Base-by-base conservation (phyloP, 2,329 filamentous ascomycete genomes). In the Didymellaceae sp. region DNA sequence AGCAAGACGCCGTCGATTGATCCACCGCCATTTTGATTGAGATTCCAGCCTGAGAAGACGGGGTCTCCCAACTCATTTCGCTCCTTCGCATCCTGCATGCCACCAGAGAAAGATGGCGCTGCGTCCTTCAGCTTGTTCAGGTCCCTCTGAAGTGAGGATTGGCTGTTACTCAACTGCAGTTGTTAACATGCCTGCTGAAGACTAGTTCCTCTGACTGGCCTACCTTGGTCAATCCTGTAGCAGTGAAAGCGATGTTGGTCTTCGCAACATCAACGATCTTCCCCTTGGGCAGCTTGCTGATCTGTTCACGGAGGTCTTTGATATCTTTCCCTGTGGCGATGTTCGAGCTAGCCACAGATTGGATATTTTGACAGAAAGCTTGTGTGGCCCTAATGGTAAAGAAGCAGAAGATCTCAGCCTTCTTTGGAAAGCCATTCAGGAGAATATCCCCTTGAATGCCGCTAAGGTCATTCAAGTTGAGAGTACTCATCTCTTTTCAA, bases 181-280 rank as follows among this genome's bases (percentile, higher is more conserved):
- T 24, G 32, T 52, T 17, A 52, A 38, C 13, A 26, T 37, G 26
- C 9, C n/a, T n/a, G 20, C 8, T 25, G 9, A 33, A 4, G 13
- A 10, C 16, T n/a, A 6, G 7, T 2, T 11, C 4, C 8, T 22
- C 8, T 4, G 3, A n/a, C 6, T 13, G 17, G 18, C 17, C 14
- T 22, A 43, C 48, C 43, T 52, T 52, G 7, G 37, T 42, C 26
- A 52, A 24, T 3, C 48, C 48, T 24, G 26, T 16, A 17, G 28
- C 37, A 4, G 48, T 52, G 8, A 52, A 52, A 3, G 48, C 48
- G 25, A 52, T 52, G n/a, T 52, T 52, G 8, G 48, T 52, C 22
- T 52, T 52, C 2, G 48, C 48, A 5, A 52, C 43, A 17, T 52
- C 42, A 26, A 51, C 45, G 30, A 41, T 41, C 11, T 33, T 6